Evolutionary conservation across 2,329 filamentous ascomycete species (phyloP).

Genomic region (Fusarium agapanthi): DNA sequence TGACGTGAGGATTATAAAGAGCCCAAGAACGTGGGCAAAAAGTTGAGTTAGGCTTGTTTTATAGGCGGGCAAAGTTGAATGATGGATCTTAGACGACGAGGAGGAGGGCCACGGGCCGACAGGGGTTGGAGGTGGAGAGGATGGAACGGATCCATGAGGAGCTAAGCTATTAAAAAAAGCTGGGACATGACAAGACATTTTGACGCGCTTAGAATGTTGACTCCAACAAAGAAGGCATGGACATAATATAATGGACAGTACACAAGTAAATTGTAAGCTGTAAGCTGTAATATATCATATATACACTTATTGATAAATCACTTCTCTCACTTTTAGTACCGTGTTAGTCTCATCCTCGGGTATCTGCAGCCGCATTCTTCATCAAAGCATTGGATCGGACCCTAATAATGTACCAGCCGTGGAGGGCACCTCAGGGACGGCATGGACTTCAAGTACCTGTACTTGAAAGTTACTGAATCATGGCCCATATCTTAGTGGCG

Average conservation of each 20-base stretch:
- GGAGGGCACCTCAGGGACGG: conserved; percentile 9
- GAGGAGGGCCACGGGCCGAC: conserved; percentile 29
- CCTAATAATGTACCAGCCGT: conserved; percentile 17
- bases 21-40: conserved; percentile 68
- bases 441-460: conserved; percentile 19
- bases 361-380: conserved; percentile 2
- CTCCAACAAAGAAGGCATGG: neutral
- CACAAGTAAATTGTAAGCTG: neutral
- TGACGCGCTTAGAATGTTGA: conserved; percentile 9
- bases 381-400: neutral
- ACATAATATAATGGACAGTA: neutral
- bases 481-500: neutral
- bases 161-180: conserved; percentile 33
- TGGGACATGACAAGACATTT: conserved; percentile 35
- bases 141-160: conserved; percentile 25
- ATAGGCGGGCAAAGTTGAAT: conserved; percentile 45
- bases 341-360: neutral
- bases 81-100: conserved; percentile 40
- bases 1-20: conserved; percentile 64
- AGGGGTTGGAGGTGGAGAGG: conserved; percentile 28
- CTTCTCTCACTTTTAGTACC: neutral
- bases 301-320: neutral
- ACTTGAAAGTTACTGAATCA: conserved; percentile 22
- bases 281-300: neutral
- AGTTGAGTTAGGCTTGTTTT: conserved; percentile 40